A percentile compares a stretch with the other conserved stretches of the same genome.
phyloP scores from a whole-genome alignment of 495 filamentous ascomycete species.

The Pseudoneurospora amorphoporcata region DNA sequence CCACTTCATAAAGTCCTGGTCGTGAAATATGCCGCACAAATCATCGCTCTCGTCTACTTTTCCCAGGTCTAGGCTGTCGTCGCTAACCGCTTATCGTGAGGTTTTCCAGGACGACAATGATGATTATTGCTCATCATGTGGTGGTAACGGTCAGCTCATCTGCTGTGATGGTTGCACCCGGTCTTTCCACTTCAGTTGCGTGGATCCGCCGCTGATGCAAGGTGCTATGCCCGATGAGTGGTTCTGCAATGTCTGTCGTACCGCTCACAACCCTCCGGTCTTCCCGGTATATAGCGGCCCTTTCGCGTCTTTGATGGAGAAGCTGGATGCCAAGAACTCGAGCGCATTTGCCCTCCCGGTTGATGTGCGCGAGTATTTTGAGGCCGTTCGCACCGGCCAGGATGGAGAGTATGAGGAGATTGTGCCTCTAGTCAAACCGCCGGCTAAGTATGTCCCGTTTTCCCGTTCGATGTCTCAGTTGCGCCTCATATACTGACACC shows the following conservation, averaged over 20 bases:
- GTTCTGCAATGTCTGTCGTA: conserved; percentile 69
- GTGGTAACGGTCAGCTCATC: conserved; percentile 68
- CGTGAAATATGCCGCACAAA: conserved; percentile 24
- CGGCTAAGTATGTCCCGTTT: conserved; percentile 18
- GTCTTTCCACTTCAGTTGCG: conserved; percentile 78
- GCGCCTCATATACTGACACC: conserved; percentile 17
- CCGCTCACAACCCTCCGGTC: conserved; percentile 22
- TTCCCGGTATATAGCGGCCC: conserved; percentile 30
- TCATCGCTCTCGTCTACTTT: conserved; percentile 12
- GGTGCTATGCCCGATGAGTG: conserved; percentile 63
- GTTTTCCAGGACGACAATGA: conserved; percentile 61
- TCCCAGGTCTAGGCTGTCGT: neutral
- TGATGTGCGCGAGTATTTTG: conserved; percentile 59
- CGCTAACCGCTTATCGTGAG: neutral
- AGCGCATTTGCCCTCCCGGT: conserved; percentile 63
- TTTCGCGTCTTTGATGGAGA: conserved; percentile 49
- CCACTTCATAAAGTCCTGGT: neutral
- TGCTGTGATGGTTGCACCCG: conserved; percentile 87
- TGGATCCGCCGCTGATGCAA: conserved; percentile 64
- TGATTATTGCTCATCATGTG: conserved; percentile 77
- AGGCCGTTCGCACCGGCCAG: conserved; percentile 59
- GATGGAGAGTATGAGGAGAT: conserved; percentile 72
- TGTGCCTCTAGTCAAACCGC: conserved; percentile 22
- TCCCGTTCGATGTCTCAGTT: conserved; percentile 1
- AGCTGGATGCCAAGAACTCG: conserved; percentile 54